Evolutionary conservation across 495 filamentous ascomycete species (phyloP).

Genomic region (Lindgomyces ingoldianus): DNA sequence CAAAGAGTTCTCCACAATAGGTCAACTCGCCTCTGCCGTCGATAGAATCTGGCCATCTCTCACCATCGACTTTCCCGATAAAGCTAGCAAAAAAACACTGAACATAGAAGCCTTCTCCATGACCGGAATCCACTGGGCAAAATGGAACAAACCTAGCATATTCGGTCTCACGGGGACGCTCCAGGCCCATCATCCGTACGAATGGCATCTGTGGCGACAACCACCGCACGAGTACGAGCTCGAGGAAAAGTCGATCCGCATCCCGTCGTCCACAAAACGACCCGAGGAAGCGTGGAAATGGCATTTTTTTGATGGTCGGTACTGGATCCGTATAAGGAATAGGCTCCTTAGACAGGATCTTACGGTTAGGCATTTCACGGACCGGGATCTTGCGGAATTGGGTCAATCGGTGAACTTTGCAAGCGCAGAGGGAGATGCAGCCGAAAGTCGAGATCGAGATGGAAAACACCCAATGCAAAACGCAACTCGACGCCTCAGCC

Average conservation of each 20-base stretch:
- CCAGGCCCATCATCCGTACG: neutral
- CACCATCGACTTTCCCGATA: neutral
- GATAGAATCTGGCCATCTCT: conserved; percentile 15
- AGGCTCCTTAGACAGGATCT: neutral
- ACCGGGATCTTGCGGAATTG: conserved; percentile 12
- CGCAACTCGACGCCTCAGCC: neutral
- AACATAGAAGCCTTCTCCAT: neutral
- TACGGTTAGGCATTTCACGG: conserved; percentile 11
- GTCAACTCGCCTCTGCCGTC: conserved; percentile 2
- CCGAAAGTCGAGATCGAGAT: neutral
- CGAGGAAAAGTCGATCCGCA: neutral
- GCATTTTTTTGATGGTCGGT: conserved; percentile 75
- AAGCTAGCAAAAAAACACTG: neutral
- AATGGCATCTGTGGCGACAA: conserved; percentile 51
- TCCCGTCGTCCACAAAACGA: neutral
- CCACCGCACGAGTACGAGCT: conserved; percentile 19
- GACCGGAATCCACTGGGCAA: conserved; percentile 19
- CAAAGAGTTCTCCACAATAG: neutral
- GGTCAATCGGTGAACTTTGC: no score
- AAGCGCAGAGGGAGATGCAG: neutral
- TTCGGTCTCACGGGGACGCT: neutral
- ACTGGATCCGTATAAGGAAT: conserved; percentile 69
- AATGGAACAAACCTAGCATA: neutral
- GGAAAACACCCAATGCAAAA: neutral
- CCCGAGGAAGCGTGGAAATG: neutral